Percentiles rank a stretch among this genome's conserved stretches.
phyloP scores from a whole-genome alignment of 2,329 filamentous ascomycete genomes.

The Cladosporium sp. region DNA sequence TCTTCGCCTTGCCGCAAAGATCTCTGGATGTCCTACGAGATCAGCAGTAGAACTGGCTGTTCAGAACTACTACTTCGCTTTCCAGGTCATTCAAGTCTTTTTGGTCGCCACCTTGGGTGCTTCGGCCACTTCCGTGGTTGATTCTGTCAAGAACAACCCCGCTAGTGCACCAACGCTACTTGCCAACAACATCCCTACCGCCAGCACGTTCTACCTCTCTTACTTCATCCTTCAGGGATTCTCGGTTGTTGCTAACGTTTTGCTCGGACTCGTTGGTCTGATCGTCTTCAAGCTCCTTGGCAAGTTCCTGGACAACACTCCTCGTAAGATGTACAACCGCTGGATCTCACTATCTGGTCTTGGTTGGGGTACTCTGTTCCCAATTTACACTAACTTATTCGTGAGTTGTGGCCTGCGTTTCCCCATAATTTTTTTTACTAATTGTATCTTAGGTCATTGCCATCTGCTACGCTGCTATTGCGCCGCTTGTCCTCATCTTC shows the following conservation, averaged over 20 bases:
- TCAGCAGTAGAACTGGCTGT: slow-evolving; percentile 82
- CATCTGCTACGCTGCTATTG: slow-evolving; percentile 81
- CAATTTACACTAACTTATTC: slow-evolving; percentile 74
- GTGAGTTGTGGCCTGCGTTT: too few species aligned
- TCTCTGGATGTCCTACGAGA: slow-evolving; percentile 73
- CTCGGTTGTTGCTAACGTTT: slow-evolving; percentile 66
- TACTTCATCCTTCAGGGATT: slow-evolving; percentile 94
- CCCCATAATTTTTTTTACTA: too few species aligned
- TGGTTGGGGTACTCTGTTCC: slow-evolving; percentile 79
- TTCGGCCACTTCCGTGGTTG: slow-evolving; percentile 66
- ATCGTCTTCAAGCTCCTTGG: slow-evolving; percentile 70
- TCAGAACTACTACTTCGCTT: slow-evolving; percentile 86
- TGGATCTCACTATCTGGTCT: slow-evolving; percentile 71
- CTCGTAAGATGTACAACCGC: slow-evolving; percentile 72
- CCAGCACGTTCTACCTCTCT: slow-evolving; percentile 91
- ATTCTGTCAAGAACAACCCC: slow-evolving; percentile 62
- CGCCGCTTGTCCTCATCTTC: slow-evolving; percentile 78
- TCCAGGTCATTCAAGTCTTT: slow-evolving; percentile 90
- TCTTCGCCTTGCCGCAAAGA: slow-evolving; percentile 73
- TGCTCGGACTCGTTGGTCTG: slow-evolving; percentile 72
- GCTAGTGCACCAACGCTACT: slow-evolving; percentile 25
- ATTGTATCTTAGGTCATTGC: slow-evolving; percentile 44
- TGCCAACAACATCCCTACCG: slow-evolving; percentile 58
- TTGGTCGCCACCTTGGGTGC: slow-evolving; percentile 79
- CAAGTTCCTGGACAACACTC: slow-evolving; percentile 70